A percentile compares a stretch with the other conserved stretches of the same genome.
Evolutionary conservation across 345 rosid species (phyloP).

Genomic region (Punica granatum): DNA sequence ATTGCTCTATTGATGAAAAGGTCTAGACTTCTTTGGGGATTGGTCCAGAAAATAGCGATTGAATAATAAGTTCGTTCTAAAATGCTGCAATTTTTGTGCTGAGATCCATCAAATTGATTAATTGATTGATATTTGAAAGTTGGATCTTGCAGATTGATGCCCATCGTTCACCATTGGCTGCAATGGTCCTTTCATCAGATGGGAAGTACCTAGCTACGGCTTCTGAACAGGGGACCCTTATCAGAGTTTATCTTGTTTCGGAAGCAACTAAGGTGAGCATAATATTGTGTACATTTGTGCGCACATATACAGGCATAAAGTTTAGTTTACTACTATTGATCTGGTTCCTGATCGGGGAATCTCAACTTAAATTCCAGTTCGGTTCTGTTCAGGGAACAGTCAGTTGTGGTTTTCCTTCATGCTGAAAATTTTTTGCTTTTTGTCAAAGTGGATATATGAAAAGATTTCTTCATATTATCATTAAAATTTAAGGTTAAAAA

Average conservation of each 20-base stretch:
- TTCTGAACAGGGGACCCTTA: conserved; percentile 87
- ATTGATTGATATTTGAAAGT: background rate
- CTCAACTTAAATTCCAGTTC: too few relatives aligned
- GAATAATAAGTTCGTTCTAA: background rate
- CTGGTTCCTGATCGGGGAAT: too few relatives aligned
- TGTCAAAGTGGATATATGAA: background rate
- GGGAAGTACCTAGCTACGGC: conserved; percentile 91
- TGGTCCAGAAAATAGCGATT: background rate
- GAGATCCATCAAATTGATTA: background rate
- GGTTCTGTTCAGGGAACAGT: too few relatives aligned
- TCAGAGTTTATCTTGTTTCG: conserved; percentile 74
- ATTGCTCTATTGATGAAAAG: background rate
- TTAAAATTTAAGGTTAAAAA: too few relatives aligned
- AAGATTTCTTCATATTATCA: background rate
- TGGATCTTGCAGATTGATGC: conserved; percentile 66
- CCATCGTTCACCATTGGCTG: conserved; percentile 78
- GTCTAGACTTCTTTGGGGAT: background rate
- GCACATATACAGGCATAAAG: background rate
- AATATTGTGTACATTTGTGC: background rate
- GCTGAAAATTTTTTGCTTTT: too few relatives aligned
- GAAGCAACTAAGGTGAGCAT: conserved; percentile 76
- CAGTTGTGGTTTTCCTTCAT: too few relatives aligned
- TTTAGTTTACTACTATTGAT: background rate
- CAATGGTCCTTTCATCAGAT: conserved; percentile 62
- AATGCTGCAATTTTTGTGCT: background rate